A percentile compares a stretch with the other conserved stretches of the same genome.
These are phyloP conservation scores for Chrysoporthe puriensis DNA, from an alignment of 2,329 filamentous ascomycete genomes.

Conservation along the genomic window DNA sequence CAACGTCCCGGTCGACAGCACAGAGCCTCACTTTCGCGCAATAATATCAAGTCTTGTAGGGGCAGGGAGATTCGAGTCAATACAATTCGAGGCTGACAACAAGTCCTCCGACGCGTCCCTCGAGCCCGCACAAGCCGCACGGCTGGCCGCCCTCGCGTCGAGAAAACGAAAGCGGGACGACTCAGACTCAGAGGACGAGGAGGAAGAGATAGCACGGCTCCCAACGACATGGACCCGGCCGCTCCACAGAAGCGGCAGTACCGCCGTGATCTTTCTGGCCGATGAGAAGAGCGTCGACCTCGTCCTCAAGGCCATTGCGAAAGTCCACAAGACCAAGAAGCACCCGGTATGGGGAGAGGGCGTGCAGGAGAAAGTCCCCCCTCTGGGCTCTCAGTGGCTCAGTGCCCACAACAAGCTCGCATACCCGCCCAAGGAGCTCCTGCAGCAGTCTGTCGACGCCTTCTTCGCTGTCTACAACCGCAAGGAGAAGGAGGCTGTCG, in stretches of 20 bases:
- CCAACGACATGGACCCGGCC: constrained; percentile 75
- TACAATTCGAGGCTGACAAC: constrained; percentile 71
- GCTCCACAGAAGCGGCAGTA: constrained; percentile 73
- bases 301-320: constrained; percentile 74
- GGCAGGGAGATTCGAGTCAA: constrained; percentile 75
- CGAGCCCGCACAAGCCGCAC: constrained; percentile 49
- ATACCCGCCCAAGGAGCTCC: constrained; percentile 67
- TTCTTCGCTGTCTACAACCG: constrained; percentile 84
- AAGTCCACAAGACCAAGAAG: constrained; percentile 61
- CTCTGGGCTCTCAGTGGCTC: constrained; percentile 60
- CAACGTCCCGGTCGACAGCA: constrained; percentile 85
- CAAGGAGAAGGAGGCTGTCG: constrained; percentile 67
- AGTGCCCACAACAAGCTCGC: constrained; percentile 71
- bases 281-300: constrained; percentile 78
- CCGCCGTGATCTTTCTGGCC: constrained; percentile 81
- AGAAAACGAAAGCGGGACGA: constrained; percentile 56
- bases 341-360: constrained; percentile 72
- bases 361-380: constrained; percentile 58
- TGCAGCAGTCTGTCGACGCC: constrained; percentile 78
- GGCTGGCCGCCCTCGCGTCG: constrained; percentile 42
- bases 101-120: constrained; percentile 43
- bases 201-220: constrained; percentile 64
- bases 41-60: constrained; percentile 77
- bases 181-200: constrained; percentile 46
- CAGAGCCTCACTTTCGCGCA: constrained; percentile 73